Base-by-base conservation (phyloP, 2,329 filamentous ascomycete species). In the Hansfordia pulvinata region DNA sequence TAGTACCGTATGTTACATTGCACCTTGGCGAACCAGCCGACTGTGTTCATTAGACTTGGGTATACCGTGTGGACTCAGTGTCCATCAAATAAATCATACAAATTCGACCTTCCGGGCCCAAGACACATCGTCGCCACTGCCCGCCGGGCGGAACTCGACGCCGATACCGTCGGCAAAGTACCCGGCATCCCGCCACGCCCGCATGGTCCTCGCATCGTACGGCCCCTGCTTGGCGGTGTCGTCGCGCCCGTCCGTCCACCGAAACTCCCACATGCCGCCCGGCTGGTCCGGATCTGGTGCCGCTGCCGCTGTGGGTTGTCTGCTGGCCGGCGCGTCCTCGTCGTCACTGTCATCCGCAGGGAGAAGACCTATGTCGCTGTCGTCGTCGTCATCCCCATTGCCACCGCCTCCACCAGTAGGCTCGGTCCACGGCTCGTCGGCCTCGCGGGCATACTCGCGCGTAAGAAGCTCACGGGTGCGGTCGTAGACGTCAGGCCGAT, bases 111-210 rank as follows among this genome's bases (percentile, higher is more conserved):
- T n/a, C n/a, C n/a, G n/a, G n/a, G n/a, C n/a, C n/a, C n/a, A n/a
- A n/a, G n/a, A n/a, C n/a, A n/a, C n/a, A n/a, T n/a, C n/a, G 13
- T 52, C 59, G 14, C 65, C 63, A 23, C 64, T 60, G 8, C 66
- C 70, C 6, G 56, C 65, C 33, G 54, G 60, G 36, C 74, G 66
- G 41, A 88, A 86, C 47, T 86, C 88, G 14, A 93, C 84, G n/a
- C n/a, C n/a, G n/a, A n/a, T n/a, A 0, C 82, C 83, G 36, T 90
- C 78, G 9, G 76, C 79, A 53, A 98, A 98, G 49, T 96, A 96
- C 3, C 90, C 90, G 14, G 84, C 84, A 35, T 82, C 74, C 39
- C 79, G 74, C 90, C 90, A 98, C 3, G 82, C 80, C 41, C 75
- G 71, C 90, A 98, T 96, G 19, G 78, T 88, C 5, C 64, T 50